These are phyloP conservation scores for Arachnomyces sp. DNA, from an alignment of 2,329 filamentous ascomycete genomes.

Conservation along the genomic window DNA sequence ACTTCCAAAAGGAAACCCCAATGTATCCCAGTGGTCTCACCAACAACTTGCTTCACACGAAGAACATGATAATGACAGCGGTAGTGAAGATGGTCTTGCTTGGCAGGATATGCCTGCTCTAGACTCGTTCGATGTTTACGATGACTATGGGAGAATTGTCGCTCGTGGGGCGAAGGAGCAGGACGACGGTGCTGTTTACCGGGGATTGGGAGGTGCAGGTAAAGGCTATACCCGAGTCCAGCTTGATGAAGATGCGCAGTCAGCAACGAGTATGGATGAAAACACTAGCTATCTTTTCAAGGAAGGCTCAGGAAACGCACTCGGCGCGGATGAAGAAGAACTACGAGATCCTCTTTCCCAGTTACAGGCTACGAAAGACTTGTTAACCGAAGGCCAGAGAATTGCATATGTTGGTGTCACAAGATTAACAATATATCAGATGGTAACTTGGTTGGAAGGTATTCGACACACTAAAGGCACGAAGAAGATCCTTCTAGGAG, in stretches of 20 bases:
- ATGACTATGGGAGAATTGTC: constrained; percentile 82
- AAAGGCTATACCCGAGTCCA: constrained; percentile 95
- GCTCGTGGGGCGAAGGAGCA: constrained; percentile 68
- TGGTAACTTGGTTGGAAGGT: constrained; percentile 61
- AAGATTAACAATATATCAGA: constrained; percentile 68
- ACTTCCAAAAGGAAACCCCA: constrained; percentile 14
- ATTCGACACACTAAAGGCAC: constrained; percentile 55
- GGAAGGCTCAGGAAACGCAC: constrained; percentile 57
- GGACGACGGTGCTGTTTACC: constrained; percentile 65
- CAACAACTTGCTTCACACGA: constrained; percentile 60
- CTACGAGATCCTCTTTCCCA: constrained; percentile 79
- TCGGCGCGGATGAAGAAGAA: constrained; percentile 64
- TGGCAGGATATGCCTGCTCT: constrained; percentile 96
- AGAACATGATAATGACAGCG: constrained; percentile 42
- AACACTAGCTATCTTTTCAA: constrained; percentile 95
- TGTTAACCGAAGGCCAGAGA: constrained; percentile 89
- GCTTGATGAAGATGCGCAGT: constrained; percentile 88
- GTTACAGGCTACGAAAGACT: constrained; percentile 90
- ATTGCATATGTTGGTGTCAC: constrained; percentile 93
- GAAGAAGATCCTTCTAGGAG: constrained; percentile 64
- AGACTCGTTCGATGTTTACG: constrained; percentile 88
- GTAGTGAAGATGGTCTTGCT: constrained; percentile 55
- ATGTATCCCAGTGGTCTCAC: constrained; percentile 81
- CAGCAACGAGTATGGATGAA: constrained; percentile 92
- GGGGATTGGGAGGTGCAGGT: constrained; percentile 74